Percentiles rank a stretch among this genome's conserved stretches.
These are phyloP conservation scores for Tephrocybe sp. DNA, from an alignment of 768 basidiomycete species.

Conservation along the genomic window DNA sequence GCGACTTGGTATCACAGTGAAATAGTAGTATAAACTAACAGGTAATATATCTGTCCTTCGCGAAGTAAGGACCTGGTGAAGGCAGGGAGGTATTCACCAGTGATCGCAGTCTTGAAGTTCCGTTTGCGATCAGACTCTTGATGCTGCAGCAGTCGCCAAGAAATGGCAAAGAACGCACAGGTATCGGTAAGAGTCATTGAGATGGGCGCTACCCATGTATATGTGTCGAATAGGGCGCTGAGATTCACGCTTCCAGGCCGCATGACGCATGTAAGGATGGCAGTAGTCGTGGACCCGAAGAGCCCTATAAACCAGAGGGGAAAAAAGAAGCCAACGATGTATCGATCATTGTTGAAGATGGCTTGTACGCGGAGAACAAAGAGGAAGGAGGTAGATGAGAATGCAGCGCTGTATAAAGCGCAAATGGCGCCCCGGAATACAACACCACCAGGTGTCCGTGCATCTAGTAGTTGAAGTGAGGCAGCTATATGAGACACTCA, in stretches of 20 bases:
- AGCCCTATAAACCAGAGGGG: conserved; percentile 29
- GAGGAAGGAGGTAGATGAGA: conserved; percentile 10
- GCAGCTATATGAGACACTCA: not conserved
- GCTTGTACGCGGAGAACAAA: conserved; percentile 11
- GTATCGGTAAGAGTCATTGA: conserved; percentile 26
- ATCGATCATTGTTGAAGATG: not conserved
- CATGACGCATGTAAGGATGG: conserved; percentile 21
- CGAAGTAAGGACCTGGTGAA: conserved; percentile 23
- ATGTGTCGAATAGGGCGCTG: conserved; percentile 12
- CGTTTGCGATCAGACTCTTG: not conserved
- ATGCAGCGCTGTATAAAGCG: conserved; percentile 3
- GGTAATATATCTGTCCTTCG: conserved; percentile 31
- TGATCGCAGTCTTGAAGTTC: conserved; percentile 4
- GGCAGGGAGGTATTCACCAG: conserved; percentile 24
- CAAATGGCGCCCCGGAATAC: conserved; percentile 47
- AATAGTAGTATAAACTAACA: conserved; percentile 21
- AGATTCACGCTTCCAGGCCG: conserved; percentile 26
- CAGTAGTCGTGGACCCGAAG: conserved; percentile 22
- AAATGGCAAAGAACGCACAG: conserved; percentile 28
- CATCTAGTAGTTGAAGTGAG: not conserved
- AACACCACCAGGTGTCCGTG: conserved; percentile 52
- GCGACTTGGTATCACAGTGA: not conserved
- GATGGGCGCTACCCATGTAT: conserved; percentile 18
- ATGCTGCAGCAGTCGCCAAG: conserved; percentile 20
- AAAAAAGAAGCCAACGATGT: conserved; percentile 19